Evolutionary conservation across 2,329 filamentous ascomycete species (phyloP).

Genomic region (Xylariaceae sp.): DNA sequence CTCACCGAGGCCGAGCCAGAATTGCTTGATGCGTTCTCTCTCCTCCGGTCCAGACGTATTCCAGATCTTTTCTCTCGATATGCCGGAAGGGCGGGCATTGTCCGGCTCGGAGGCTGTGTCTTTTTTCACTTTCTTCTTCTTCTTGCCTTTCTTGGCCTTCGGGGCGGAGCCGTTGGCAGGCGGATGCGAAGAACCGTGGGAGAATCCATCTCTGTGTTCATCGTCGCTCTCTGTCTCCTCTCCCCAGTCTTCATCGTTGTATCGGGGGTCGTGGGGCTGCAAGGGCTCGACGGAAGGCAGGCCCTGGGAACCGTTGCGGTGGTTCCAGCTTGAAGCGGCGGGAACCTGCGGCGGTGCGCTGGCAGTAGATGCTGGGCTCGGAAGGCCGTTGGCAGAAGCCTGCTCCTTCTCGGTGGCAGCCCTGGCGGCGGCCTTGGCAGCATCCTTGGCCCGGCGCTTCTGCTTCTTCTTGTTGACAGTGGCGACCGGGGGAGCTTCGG

Average conservation of each 20-base stretch:
- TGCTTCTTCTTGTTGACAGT: conserved; percentile 89
- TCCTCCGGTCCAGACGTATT: conserved; percentile 93
- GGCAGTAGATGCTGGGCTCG: conserved; percentile 34
- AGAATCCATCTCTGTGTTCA: conserved; percentile 44
- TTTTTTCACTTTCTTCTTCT: conserved; percentile 63
- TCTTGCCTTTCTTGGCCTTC: conserved; percentile 61
- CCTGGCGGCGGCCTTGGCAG: conserved; percentile 49
- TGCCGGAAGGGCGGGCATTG: conserved; percentile 36
- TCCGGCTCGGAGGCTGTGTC: conserved; percentile 23
- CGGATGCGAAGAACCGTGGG: conserved; percentile 38
- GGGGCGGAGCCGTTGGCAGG: conserved; percentile 36
- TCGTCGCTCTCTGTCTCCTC: conserved; percentile 58
- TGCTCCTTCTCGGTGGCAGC: conserved; percentile 52
- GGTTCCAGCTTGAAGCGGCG: conserved; percentile 17
- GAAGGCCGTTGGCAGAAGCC: conserved; percentile 41
- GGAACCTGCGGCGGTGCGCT: conserved; percentile 23
- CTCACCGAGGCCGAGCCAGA: conserved; percentile 93
- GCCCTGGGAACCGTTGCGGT: conserved; percentile 14
- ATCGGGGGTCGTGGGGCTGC: conserved; percentile 30
- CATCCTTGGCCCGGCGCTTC: conserved; percentile 85
- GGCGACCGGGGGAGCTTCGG: conserved; percentile 37
- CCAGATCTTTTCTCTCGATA: conserved; percentile 87
- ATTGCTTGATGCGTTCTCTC: conserved; percentile 95
- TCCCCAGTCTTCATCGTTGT: conserved; percentile 49
- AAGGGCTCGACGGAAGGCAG: conserved; percentile 7